Evolutionary conservation across 768 basidiomycete species (phyloP), one percentile per base, ranked within the genome.

Genomic region (Lactifluus hygrophoroides): DNA sequence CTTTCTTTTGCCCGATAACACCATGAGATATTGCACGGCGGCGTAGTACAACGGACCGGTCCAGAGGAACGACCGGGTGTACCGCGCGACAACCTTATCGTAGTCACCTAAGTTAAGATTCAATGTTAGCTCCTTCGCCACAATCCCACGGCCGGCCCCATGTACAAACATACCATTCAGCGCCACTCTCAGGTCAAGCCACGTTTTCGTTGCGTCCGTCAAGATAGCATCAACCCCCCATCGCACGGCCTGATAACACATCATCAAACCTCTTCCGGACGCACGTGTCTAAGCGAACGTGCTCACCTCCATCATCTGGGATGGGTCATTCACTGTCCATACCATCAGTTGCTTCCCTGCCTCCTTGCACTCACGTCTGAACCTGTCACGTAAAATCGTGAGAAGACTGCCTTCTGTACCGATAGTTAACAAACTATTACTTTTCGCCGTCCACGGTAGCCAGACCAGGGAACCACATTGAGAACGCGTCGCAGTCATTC

Each of bases 321-420:
- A 83, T 10, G 84, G 84, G 46, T 85, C 79, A 67, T 99, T 99
- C 27, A 98, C 95, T 0, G 96, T 99, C 96, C 94, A 97, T 3
- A 93, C 91, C 81, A 94, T 86, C 56, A 98, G 65, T 64, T 79
- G 78, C 79, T 96, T 96, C 19, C 87, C 87, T 1, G 83, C 83
- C 16, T 68, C 75, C 69, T 84, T 84, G 74, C 91, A 94, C 64
- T 94, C 88, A 46, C 76, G 72, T 55, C 85, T 75, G 76, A 99
- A 97, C 75, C 94, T 81, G 65, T 42, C 6, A 37, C 11, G 17
- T 3, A 17, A 9, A 32, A 5, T 10, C 23, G 25, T 51, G 38
- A 52, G 35, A 32, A 25, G 8, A 28, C 57, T 28, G 28, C 9
- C 11, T 10, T 4, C 35, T 54, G 8, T 21, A 10, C 38, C 2